Base-by-base conservation (phyloP, 2,329 filamentous ascomycete genomes). In the Pseudogymnoascus sp. region DNA sequence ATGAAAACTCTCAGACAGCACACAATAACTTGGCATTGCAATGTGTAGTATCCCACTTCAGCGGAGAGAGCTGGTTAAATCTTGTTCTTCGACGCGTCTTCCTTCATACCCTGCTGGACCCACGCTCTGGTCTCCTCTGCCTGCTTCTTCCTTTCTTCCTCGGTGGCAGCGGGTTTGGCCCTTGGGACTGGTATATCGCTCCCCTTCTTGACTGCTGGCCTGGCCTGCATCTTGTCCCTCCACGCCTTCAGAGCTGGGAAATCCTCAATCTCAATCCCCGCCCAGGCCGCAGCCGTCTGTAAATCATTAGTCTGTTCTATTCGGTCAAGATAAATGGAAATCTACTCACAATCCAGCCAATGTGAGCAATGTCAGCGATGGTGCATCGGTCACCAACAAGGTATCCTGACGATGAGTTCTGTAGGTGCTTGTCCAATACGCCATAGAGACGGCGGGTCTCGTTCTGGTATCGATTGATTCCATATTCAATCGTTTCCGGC, bases 371-470 rank as follows among this genome's bases (percentile, higher is more conserved):
- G 72, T 96, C 91, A 1, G 90, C 90, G 66, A 89, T 84, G 43
- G 88, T 90, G 64, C 81, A 77, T 64, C 83, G 83, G 71, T 89
- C 83, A 36, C 88, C 89, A 47, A 87, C 85, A 11, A 87, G 74
- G 70, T 79, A 87, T 11, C 81, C 82, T 0, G 79, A 82, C 2
- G 73, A 71, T 4, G 80, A 80, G 68, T 79, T 78, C 64, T 75
- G 72, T 43, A 96, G 82, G 61, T 91, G 85, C 57, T 81, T 83
- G 69, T 96, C 86, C 62, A 96, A 77, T 18, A 91, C 87, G 59
- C 84, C 79, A 76, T 94, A 96, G 1, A 96, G 79, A 12, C 91
- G 85, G n/a, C 87, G 81, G 0, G 88, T 90, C 76, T 96, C 91
- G 71, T 90, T 94, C 70, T 80, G 77, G 76, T 96, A 96, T 57